phyloP scores from a whole-genome alignment of 108 stramenopile species.

The Nitzschia sp. region DNA sequence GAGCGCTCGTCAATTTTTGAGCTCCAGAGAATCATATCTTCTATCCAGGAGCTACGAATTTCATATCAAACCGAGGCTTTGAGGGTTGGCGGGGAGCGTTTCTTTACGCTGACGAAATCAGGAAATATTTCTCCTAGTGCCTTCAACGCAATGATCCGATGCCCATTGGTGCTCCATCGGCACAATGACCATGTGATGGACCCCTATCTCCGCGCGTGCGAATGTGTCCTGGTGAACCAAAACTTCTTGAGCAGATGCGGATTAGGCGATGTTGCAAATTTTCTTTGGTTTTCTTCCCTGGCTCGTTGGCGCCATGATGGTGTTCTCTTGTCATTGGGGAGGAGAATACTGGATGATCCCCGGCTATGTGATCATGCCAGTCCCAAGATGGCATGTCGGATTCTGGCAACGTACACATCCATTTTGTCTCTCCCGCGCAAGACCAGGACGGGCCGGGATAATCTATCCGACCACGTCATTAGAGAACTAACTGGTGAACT shows the following conservation, averaged over 20 bases:
- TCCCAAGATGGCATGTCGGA: constrained; percentile 60
- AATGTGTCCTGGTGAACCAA: constrained; percentile 43
- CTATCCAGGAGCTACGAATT: constrained; percentile 22
- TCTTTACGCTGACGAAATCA: neutral
- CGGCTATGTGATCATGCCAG: constrained; percentile 42
- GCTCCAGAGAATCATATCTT: constrained; percentile 12
- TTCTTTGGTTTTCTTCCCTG: constrained; percentile 55
- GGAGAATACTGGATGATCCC: constrained; percentile 49
- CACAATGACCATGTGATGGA: constrained; percentile 29
- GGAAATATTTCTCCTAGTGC: constrained; percentile 17
- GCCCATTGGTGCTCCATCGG: constrained; percentile 46
- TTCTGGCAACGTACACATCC: constrained; percentile 59
- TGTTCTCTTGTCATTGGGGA: constrained; percentile 37
- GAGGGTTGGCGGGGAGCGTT: constrained; percentile 15
- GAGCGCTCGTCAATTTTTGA: constrained; percentile 13
- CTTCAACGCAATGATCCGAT: constrained; percentile 47
- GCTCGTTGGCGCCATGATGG: constrained; percentile 44
- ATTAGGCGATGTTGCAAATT: constrained; percentile 53
- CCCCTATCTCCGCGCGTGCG: constrained; percentile 46
- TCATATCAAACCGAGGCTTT: constrained; percentile 19
- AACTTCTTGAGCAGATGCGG: constrained; percentile 42
- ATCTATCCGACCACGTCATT: neutral
- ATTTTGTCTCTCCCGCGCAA: constrained; percentile 5
- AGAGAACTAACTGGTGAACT: constrained; percentile 9
- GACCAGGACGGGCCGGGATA: neutral